Evolutionary conservation across 345 rosid species (phyloP), one percentile per base, ranked within the genome.

Genomic region (Laguncularia racemosa): DNA sequence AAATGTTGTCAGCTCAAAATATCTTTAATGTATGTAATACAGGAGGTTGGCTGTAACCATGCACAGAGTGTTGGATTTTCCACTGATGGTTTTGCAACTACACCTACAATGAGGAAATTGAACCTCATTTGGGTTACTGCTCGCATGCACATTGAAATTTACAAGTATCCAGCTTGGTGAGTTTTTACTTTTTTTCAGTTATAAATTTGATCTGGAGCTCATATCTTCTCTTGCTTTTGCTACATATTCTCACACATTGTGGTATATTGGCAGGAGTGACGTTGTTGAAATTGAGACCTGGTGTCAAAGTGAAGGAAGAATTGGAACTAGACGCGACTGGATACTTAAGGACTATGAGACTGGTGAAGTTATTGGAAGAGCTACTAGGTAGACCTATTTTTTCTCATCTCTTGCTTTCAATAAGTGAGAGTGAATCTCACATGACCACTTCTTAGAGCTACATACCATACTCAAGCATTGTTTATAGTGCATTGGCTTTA

Each of bases 81-180:
- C 3, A 89, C 96, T 0, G 97, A 86, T 73, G 97, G 99, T 20
- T 87, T 93, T 64, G 96, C 86, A 3, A 93, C 97, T 2, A 93
- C 91, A 48, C 68, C 50, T 44, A 86, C 85, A 6, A 93, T 93
- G 99, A 73, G 91, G 64, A 83, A 93, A 68, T n/a, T 93, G 79
- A 88, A 86, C 75, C 99, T 93, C 61, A 89, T 93, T 49, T 93
- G 99, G 99, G 99, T 93, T n/a, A 89, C 95, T 47, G 91, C 91
- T 54, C 86, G 99, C 52, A 89, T 93, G 97, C 99, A 93, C 66
- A 87, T 89, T 50, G 99, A 93, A 72, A 77, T 93, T 44, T 86
- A 84, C 78, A 89, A 78, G 48, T 92, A 92, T 57, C 98, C 97
- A 19, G 91, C 97, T 52, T 92, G 99, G 99, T 92, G 45, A 23